These are phyloP conservation scores for Pythium periplocum DNA, from an alignment of 352 stramenopile genomes.

Conservation along the genomic window DNA sequence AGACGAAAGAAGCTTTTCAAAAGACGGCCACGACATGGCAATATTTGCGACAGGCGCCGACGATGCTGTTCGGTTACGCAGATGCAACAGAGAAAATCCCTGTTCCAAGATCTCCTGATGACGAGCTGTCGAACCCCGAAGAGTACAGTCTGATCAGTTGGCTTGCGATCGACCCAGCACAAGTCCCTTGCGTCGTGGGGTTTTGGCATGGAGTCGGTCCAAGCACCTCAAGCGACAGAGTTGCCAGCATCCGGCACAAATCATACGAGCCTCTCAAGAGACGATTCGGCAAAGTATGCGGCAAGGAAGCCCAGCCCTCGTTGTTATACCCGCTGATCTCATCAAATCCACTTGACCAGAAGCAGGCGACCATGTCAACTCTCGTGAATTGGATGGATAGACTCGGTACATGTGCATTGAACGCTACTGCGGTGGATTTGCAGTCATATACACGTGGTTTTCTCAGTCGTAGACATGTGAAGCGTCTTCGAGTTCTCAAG, in stretches of 20 bases:
- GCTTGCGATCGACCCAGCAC: slow-evolving; percentile 14
- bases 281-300: slow-evolving; percentile 10
- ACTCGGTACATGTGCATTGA: not conserved
- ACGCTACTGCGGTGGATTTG: slow-evolving; percentile 15
- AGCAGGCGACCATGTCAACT: not conserved
- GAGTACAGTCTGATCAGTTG: slow-evolving; percentile 31
- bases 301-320: too few relatives aligned
- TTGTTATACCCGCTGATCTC: too few relatives aligned
- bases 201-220: slow-evolving; percentile 33
- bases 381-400: slow-evolving; percentile 16
- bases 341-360: too few relatives aligned
- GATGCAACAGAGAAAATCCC: slow-evolving; percentile 17
- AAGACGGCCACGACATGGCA: slow-evolving; percentile 31
- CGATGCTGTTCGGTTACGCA: slow-evolving; percentile 22
- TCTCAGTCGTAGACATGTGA: slow-evolving; percentile 12
- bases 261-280: slow-evolving; percentile 7
- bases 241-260: not conserved
- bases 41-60: slow-evolving; percentile 18
- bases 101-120: not conserved
- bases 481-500: slow-evolving; percentile 15
- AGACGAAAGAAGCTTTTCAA: slow-evolving; percentile 13
- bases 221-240: not conserved
- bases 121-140: not conserved
- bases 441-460: slow-evolving; percentile 18
- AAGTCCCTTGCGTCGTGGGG: slow-evolving; percentile 27